Evolutionary conservation across 495 filamentous ascomycete genomes (phyloP).

Genomic region (Aspergillus sparsus): DNA sequence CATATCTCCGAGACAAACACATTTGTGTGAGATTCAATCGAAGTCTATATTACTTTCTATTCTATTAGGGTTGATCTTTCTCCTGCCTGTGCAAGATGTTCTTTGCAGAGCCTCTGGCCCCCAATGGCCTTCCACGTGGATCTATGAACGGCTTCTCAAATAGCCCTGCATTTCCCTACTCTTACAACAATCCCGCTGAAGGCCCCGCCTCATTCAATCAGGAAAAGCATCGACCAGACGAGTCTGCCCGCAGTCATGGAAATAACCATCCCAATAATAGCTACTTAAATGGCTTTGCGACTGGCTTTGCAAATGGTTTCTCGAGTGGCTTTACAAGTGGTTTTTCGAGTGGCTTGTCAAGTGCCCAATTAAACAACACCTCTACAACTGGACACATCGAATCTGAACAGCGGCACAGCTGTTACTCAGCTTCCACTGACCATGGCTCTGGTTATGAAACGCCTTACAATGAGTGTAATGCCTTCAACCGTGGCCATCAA

Average conservation of each 20-base stretch:
- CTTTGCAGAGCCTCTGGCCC: not conserved
- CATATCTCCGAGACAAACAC: no score
- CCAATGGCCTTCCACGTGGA: not conserved
- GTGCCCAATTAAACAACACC: not conserved
- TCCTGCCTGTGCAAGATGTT: not conserved
- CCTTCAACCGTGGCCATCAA: not conserved
- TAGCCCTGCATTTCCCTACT: not conserved
- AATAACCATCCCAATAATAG: not conserved
- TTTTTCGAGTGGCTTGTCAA: not conserved
- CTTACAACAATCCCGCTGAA: no score
- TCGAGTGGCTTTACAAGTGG: not conserved
- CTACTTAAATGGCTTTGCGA: not conserved
- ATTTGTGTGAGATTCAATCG: no score
- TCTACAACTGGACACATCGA: not conserved
- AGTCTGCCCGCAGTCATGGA: no score
- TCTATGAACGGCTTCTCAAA: not conserved
- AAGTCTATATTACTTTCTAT: no score
- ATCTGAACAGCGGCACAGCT: not conserved
- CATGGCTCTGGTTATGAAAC: not conserved
- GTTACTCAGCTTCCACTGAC: not conserved
- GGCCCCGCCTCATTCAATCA: no score
- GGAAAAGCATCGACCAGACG: no score
- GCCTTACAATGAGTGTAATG: not conserved
- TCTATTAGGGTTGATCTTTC: no score
- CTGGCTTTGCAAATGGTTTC: not conserved